Percentiles rank a stretch among this genome's conserved stretches.
Conservation (phyloP, 495 filamentous ascomycete species). For the Aspergillus mulundensis region DNA sequence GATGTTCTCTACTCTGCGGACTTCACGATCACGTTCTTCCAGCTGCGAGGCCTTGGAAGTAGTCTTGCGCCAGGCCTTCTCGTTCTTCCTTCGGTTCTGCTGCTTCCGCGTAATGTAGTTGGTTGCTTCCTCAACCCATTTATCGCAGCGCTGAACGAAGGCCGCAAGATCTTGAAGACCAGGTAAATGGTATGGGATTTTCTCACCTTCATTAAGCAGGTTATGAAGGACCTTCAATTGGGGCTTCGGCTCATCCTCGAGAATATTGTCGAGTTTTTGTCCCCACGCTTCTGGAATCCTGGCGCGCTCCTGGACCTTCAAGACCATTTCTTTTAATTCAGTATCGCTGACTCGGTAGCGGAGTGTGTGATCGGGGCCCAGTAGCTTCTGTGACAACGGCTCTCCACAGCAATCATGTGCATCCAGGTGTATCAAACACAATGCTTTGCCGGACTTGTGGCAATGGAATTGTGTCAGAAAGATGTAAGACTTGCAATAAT, state of each 20-base stretch:
- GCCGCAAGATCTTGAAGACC: conserved; percentile 76
- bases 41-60: conserved; percentile 73
- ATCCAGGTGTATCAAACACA: conserved; percentile 77
- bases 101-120: conserved; percentile 98
- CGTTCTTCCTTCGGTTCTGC: conserved; percentile 95
- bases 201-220: conserved; percentile 90
- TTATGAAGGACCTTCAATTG: conserved; percentile 80
- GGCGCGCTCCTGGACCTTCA: conserved; percentile 82
- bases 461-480: conserved; percentile 91
- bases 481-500: conserved; percentile 85
- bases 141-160: conserved; percentile 93
- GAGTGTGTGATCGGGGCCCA: conserved; percentile 61
- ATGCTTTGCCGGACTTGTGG: conserved; percentile 65
- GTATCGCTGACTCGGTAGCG: conserved; percentile 74
- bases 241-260: conserved; percentile 79
- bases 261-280: conserved; percentile 78
- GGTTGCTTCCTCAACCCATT: conserved; percentile 96
- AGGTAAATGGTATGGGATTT: conserved; percentile 88
- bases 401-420: conserved; percentile 72
- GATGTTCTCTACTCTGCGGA: conserved; percentile 87
- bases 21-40: conserved; percentile 84
- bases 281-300: conserved; percentile 83
- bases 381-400: conserved; percentile 53
- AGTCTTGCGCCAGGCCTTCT: conserved; percentile 81
- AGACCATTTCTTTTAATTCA: conserved; percentile 56